Evolutionary conservation across 169 alveolate genomes (phyloP).

Genomic region (Plasmodium knowlesi): DNA sequence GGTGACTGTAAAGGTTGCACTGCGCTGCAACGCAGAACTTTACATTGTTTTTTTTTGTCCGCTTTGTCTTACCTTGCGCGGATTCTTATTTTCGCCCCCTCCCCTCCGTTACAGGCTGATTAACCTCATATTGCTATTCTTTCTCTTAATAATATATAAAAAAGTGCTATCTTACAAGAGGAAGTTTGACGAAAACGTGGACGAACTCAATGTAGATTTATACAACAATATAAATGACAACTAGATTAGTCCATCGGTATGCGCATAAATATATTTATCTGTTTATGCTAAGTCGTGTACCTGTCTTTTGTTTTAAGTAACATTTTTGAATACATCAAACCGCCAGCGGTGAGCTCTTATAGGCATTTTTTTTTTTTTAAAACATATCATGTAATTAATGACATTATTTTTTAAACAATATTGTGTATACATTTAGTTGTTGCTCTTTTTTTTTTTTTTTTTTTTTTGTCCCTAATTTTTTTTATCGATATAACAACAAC

Average conservation of each 20-base stretch:
- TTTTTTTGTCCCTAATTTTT: constrained; percentile 46
- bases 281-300: background rate
- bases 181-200: constrained; percentile 44
- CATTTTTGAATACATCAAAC: background rate
- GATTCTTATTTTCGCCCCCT: background rate
- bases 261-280: background rate
- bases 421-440: background rate
- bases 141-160: constrained; percentile 54
- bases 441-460: background rate
- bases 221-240: constrained; percentile 57
- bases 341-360: background rate
- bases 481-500: constrained; percentile 63
- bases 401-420: constrained; percentile 1
- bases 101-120: constrained; percentile 20
- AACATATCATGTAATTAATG: background rate
- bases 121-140: constrained; percentile 51
- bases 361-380: background rate
- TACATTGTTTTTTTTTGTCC: background rate
- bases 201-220: constrained; percentile 52
- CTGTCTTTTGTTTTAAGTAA: constrained; percentile 2
- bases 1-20: background rate
- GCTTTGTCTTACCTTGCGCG: background rate
- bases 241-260: background rate
- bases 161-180: constrained; percentile 61
- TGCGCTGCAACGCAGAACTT: background rate